Base-by-base conservation (phyloP, 106 monocot species). In the Allium sativum region DNA sequence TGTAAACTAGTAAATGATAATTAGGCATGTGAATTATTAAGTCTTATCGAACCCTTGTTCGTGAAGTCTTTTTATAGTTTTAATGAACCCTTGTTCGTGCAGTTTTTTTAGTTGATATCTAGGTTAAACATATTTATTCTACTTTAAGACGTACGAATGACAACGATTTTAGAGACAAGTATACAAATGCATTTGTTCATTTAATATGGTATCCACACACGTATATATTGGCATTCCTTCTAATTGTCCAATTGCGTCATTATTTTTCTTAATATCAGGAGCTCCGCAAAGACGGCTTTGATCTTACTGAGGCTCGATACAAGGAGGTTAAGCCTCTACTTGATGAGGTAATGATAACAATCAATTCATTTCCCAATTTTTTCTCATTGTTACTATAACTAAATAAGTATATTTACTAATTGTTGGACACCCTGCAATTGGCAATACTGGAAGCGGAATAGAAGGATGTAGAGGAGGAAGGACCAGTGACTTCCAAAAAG, bases 251-350 rank as follows among this genome's bases (percentile, higher is more conserved):
- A 7, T 21, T 2, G 8, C 47, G 18, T 45, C 45, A 4, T 31
- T 21, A n/a, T n/a, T 62, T 62, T 40, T 20, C 20, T 19, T 16
- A 69, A 44, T 44, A 48, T 13, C 78, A 98, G 98, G 98, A 98
- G 55, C 84, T 98, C 8, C 87, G 92, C 7, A 98, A 98, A 76
- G 92, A 98, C 79, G 98, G 98, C 15, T 98, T 98, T 73, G 98
- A 98, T 92, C 88, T 98, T 65, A 88, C 98, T 12, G 91, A 88
- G 43, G 42, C 78, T 70, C 84, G 98, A 61, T 98, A 69, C 69
- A 88, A 77, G 88, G 92, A 98, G 62, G 78, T 98, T 8, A 98
- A 98, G 62, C 98, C 98, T 17, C 76, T 98, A 64, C 98, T 98
- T 8, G 98, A 98, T 71, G 98, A 92, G 88, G 98, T 91, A 16